Evolutionary conservation across 2,329 filamentous ascomycete species (phyloP).

Genomic region (Apiospora phragmitis): DNA sequence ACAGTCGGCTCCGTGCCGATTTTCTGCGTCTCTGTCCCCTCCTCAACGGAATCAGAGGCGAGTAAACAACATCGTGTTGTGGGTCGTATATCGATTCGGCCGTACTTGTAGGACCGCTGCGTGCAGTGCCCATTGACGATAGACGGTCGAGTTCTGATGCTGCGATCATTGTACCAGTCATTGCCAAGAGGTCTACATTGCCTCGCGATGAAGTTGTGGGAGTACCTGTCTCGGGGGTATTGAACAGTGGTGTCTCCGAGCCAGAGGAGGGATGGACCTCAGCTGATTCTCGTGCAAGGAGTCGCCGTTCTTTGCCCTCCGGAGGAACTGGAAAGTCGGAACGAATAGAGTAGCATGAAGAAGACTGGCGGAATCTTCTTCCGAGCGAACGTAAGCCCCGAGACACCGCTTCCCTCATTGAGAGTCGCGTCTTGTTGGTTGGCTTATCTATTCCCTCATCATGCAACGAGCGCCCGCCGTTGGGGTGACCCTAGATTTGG

Average conservation of each 20-base stretch:
- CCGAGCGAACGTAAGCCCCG: constrained; percentile 24
- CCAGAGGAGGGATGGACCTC: constrained; percentile 31
- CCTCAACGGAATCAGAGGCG: constrained; percentile 16
- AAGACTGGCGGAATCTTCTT: constrained; percentile 22
- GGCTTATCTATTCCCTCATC: background rate
- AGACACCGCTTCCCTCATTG: constrained; percentile 20
- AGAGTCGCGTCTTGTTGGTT: background rate
- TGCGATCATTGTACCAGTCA: constrained; percentile 26
- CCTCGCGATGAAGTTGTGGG: constrained; percentile 13
- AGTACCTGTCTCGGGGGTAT: constrained; percentile 28
- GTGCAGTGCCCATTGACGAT: constrained; percentile 14
- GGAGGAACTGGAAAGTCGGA: constrained; percentile 29
- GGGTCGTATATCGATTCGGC: background rate
- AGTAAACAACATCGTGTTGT: background rate
- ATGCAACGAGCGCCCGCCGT: background rate
- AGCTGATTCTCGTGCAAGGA: constrained; percentile 27
- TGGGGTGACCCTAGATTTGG: background rate
- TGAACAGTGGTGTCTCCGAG: constrained; percentile 29
- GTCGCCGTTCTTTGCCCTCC: constrained; percentile 26
- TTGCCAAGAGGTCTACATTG: constrained; percentile 23
- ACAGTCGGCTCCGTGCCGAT: constrained; percentile 26
- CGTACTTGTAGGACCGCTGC: background rate
- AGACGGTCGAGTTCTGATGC: constrained; percentile 30
- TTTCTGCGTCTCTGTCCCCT: constrained; percentile 21
- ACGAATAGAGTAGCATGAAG: constrained; percentile 26